phyloP scores from a whole-genome alignment of 345 rosid species.

The Xanthoceras sorbifolium region DNA sequence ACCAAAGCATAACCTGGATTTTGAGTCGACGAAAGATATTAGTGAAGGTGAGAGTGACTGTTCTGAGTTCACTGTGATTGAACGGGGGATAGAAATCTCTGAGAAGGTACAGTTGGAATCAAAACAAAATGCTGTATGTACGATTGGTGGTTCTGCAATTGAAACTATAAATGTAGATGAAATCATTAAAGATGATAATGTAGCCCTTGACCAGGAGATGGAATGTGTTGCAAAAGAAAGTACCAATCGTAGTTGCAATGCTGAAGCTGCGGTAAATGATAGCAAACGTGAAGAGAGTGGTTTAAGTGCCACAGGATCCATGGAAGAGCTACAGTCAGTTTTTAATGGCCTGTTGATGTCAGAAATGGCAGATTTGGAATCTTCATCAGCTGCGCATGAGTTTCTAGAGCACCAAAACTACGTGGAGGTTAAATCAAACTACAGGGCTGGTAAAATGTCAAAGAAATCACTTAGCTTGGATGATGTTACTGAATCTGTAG shows the following conservation, averaged over 20 bases:
- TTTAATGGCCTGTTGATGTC: constrained; percentile 26
- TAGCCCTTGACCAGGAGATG: constrained; percentile 27
- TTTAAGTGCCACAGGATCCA: constrained; percentile 16
- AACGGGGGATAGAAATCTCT: constrained; percentile 52
- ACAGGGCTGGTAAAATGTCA: constrained; percentile 37
- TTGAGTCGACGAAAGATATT: constrained; percentile 21
- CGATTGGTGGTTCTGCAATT: constrained; percentile 31
- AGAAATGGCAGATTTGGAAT: constrained; percentile 44
- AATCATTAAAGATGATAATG: constrained; percentile 46
- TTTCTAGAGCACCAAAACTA: constrained; percentile 29
- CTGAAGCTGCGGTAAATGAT: constrained; percentile 29
- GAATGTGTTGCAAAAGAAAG: constrained; percentile 22
- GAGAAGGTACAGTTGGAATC: constrained; percentile 30
- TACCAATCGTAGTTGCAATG: constrained; percentile 1
- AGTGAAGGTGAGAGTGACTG: constrained; percentile 35
- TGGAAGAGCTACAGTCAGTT: constrained; percentile 39
- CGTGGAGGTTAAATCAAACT: constrained; percentile 44
- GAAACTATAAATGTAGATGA: constrained; percentile 61
- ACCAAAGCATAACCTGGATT: constrained; percentile 24
- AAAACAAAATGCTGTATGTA: constrained; percentile 30
- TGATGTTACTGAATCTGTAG: constrained; percentile 60
- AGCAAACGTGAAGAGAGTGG: constrained; percentile 30
- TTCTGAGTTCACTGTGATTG: constrained; percentile 42
- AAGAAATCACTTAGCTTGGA: constrained; percentile 62
- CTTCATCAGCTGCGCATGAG: constrained; percentile 27